Conservation (phyloP, 2,329 filamentous ascomycete species). For the Cercospora beticola region DNA sequence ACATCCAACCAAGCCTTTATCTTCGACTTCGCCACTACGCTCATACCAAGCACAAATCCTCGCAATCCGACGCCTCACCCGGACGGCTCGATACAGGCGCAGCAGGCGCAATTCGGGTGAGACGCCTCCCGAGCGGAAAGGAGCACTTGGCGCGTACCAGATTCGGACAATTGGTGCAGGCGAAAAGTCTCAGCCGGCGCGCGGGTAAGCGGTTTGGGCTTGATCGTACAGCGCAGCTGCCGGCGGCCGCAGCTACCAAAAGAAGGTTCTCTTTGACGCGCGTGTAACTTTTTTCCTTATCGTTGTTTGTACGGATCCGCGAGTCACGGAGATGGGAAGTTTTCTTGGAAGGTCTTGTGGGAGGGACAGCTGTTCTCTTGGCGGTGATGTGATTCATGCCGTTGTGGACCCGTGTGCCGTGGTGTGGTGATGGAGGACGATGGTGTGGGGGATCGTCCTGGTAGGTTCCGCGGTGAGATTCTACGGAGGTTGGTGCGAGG, state of each 20-base stretch:
- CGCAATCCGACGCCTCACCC: background rate
- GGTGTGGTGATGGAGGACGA: background rate
- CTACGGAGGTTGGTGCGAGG: background rate
- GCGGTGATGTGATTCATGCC: background rate
- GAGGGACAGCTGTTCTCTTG: background rate
- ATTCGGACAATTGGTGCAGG: background rate
- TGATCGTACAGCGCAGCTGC: background rate
- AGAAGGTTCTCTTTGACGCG: background rate
- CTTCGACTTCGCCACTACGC: background rate
- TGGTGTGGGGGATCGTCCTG: background rate
- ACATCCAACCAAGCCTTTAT: slow-evolving; percentile 1
- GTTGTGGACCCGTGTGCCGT: background rate
- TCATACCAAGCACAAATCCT: background rate
- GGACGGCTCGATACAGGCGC: background rate
- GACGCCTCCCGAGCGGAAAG: slow-evolving; percentile 4
- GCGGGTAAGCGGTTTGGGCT: background rate
- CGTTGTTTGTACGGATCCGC: background rate
- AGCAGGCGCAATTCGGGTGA: background rate
- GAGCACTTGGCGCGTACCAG: background rate
- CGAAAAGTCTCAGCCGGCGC: background rate
- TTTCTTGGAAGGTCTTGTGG: background rate
- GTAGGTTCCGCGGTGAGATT: background rate
- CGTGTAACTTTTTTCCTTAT: background rate
- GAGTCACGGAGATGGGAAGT: background rate
- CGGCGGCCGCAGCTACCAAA: background rate